These are phyloP conservation scores for Pythium rishiriense DNA, from an alignment of 352 stramenopile species.

Conservation along the genomic window DNA sequence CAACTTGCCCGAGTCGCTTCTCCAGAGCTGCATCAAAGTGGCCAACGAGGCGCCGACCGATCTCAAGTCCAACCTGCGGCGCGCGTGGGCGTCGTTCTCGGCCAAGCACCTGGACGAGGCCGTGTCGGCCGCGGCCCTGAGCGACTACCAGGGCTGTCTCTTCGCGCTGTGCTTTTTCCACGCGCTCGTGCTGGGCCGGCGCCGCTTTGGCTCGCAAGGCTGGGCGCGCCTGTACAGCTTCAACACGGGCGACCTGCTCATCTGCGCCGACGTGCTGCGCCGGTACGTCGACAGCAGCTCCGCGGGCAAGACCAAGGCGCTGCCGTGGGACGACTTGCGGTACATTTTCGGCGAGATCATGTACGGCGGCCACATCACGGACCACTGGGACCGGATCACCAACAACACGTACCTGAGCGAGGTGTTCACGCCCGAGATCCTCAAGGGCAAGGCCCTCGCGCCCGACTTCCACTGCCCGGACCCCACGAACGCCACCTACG, in stretches of 20 bases:
- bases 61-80: conserved; percentile 78
- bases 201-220: conserved; percentile 90
- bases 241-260: conserved; percentile 94
- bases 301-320: conserved; percentile 15
- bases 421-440: conserved; percentile 64
- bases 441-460: conserved; percentile 56
- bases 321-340: conserved; percentile 81
- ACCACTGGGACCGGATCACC: conserved; percentile 84
- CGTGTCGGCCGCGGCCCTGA: conserved; percentile 44
- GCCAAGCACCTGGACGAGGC: conserved; percentile 77
- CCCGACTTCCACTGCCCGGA: conserved; percentile 82
- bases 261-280: conserved; percentile 83
- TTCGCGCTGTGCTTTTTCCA: conserved; percentile 96
- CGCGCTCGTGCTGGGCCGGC: conserved; percentile 87
- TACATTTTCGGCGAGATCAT: conserved; percentile 95
- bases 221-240: conserved; percentile 94
- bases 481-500: conserved; percentile 75
- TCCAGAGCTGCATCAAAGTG: conserved; percentile 89
- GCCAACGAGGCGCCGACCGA: conserved; percentile 83
- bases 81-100: conserved; percentile 78
- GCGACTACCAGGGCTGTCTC: conserved; percentile 91
- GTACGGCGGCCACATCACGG: conserved; percentile 88
- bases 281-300: conserved; percentile 54
- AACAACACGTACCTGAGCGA: conserved; percentile 73
- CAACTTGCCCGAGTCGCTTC: conserved; percentile 88